Percentiles rank a stretch among this genome's conserved stretches.
phyloP scores from a whole-genome alignment of 495 filamentous ascomycete species.

The Penicillium atrosanguineum region DNA sequence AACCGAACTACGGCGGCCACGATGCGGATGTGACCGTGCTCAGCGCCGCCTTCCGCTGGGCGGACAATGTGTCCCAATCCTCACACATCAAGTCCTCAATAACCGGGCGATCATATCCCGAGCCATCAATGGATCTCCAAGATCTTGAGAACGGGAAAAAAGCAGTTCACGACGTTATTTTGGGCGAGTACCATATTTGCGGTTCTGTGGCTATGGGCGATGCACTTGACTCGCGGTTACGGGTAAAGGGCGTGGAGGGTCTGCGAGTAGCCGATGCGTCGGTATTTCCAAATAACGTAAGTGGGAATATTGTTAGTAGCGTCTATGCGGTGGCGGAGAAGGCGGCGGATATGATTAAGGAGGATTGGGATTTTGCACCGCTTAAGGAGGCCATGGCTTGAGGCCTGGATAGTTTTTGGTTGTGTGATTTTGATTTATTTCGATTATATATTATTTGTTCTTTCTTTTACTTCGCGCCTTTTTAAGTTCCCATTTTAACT shows the following conservation, averaged over 20 bases:
- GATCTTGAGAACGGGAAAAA: conserved; percentile 16
- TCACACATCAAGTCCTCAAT: conserved; percentile 19
- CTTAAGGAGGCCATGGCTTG: conserved; percentile 2
- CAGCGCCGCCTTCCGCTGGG: conserved; percentile 24
- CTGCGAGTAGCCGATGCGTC: conserved; percentile 54
- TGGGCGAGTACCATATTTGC: conserved; percentile 26
- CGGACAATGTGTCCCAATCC: conserved; percentile 20
- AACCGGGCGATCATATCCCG: conserved; percentile 14
- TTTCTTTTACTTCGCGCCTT: too few species aligned
- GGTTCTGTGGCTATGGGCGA: conserved; percentile 58
- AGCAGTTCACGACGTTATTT: conserved; percentile 14
- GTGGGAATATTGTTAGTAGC: conserved; percentile 47
- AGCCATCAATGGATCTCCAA: conserved; percentile 15
- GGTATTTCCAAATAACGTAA: conserved; percentile 48
- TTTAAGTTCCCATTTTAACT: too few species aligned
- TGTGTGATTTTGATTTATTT: too few species aligned
- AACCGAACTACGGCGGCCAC: conserved; percentile 33
- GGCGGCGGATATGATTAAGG: conserved; percentile 51
- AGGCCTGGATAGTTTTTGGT: background rate
- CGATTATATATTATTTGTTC: too few species aligned
- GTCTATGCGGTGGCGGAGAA: conserved; percentile 58
- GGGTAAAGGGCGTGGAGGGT: conserved; percentile 46
- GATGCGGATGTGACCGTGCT: conserved; percentile 39
- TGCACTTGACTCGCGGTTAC: conserved; percentile 48
- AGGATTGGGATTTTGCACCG: conserved; percentile 21